A percentile compares a stretch with the other conserved stretches of the same genome.
Evolutionary conservation across 1,284 basidiomycete species (phyloP).

Genomic region (Cryptococcus neoformans): DNA sequence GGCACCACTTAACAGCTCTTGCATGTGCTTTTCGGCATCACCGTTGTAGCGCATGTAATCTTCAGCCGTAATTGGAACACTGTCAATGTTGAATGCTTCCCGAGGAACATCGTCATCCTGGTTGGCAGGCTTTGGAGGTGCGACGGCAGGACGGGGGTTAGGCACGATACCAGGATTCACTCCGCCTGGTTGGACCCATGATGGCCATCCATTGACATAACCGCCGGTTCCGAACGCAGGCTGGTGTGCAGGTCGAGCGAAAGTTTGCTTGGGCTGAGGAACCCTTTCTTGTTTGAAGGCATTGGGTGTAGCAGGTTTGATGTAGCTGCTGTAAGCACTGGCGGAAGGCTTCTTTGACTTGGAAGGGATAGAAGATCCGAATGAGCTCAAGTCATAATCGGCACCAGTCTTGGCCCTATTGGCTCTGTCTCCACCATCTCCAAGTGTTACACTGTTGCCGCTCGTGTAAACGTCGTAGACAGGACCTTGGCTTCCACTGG

Average conservation of each 20-base stretch:
- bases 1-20: constrained; percentile 50
- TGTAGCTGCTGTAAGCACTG: constrained; percentile 29
- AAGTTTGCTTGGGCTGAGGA: constrained; percentile 11
- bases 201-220: constrained; percentile 6
- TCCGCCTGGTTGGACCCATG: constrained; percentile 8
- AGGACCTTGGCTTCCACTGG: background rate
- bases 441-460: background rate
- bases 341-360: background rate
- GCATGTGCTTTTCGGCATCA: constrained; percentile 57
- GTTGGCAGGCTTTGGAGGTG: constrained; percentile 1
- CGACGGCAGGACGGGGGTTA: background rate
- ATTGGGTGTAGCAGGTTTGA: constrained; percentile 36
- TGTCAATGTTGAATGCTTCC: constrained; percentile 40
- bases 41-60: constrained; percentile 32
- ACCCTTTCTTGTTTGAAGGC: constrained; percentile 14
- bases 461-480: background rate
- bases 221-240: constrained; percentile 1
- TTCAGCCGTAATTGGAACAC: constrained; percentile 28
- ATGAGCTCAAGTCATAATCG: constrained; percentile 10
- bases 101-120: constrained; percentile 23
- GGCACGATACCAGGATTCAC: constrained; percentile 11
- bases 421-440: no score
- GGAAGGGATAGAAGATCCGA: constrained; percentile 10
- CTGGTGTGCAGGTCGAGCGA: constrained; percentile 10
- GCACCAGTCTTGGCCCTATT: constrained; percentile 1